Base-by-base conservation (phyloP, 805 yeast species). In the Metschnikowia chrysomelidarum region DNA sequence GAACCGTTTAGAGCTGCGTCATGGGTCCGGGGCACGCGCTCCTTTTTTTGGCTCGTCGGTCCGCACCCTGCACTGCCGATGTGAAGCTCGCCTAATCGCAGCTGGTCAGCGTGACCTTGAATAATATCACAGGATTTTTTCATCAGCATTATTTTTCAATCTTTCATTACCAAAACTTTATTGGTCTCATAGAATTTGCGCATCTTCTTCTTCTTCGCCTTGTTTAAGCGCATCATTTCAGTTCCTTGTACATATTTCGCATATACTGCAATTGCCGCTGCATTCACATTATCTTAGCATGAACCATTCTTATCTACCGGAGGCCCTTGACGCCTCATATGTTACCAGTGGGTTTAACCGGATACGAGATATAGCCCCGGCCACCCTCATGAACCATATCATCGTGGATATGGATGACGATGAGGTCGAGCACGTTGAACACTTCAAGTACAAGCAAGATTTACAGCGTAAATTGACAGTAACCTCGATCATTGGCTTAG, bases 401-500 rank as follows among this genome's bases (percentile, higher is more conserved):
- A 29, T 48, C 10, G 34, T 27, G 10, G 50, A 48, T 16, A 32
- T 40, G 43, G 69, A 73, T 27, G 76, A 69, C 33, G 72, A 74
- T 37, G 73, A 62, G 41, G 56, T 60, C 3, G 83, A 79, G 46
- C 73, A 72, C 7, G 77, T 82, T 10, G 88, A 82, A 44, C 83
- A 79, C 49, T 82, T 84, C 65, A 76, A 76, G 36, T 84, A 85
- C 54, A 80, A 81, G 46, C 88, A 82, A 53, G 84, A 80, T 29
- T 62, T 85, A 40, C 78, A 76, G 40, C 69, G 87, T 47, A 78
- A 81, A 42, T 67, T 84, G 37, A 79, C 86, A 0, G 80, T 82
- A 8, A 65, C 78, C 1, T 80, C 89, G 0, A 76, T 85, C 28
- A 75, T 85, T 15, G 95, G 93, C 4, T 62, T 85, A 16, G 91